Evolutionary conservation across 805 yeast species (phyloP), one percentile per base, ranked within the genome.

Genomic region (Wickerhamomyces pijperi): DNA sequence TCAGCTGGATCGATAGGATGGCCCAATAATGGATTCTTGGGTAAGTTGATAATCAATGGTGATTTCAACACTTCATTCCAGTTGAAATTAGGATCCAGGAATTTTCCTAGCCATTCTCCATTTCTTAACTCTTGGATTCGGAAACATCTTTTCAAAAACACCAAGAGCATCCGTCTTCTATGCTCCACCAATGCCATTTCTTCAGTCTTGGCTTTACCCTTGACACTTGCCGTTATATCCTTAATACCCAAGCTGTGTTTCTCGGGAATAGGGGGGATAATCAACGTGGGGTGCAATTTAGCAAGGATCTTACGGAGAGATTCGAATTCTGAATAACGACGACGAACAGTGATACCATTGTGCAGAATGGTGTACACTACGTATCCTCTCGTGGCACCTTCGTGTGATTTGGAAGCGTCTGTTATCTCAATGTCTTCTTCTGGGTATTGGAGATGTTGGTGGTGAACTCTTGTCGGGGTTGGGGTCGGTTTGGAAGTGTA

Each of bases 211-310:
- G 68, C 53, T 19, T 70, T 70, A 25, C 62, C 65, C 29, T 64
- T 46, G 32, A 68, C 61, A 42, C 66, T 67, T 44, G 63, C 64
- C 13, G 65, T 51, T 13, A 82, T 56, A 5, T 25, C 29, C 13
- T 25, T 25, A 14, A 25, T 25, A 25, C 29, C n/a, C 12, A 25
- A 13, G 16, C 82, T 67, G 36, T 82, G 90, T 55, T 83, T 83
- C 57, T 79, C 82, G 0, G 98, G 98, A 9, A 92, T 90, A 1
- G 97, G 97, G 6, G 98, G 98, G 5, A 92, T 75, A 3, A 92
- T 72, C 4, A 78, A 55, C 3, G 92, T 76, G 3, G 98, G 97
- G 46, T 82, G 81, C 31, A 84, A 61, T 48, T 80, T 76, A 3
- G 77, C 65, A 18, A 92, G 64, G 4, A 82, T 70, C 32, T 75